A percentile compares a stretch with the other conserved stretches of the same genome.
These are phyloP conservation scores for Pythium rishiriense DNA, from an alignment of 352 stramenopile genomes.

Conservation along the genomic window DNA sequence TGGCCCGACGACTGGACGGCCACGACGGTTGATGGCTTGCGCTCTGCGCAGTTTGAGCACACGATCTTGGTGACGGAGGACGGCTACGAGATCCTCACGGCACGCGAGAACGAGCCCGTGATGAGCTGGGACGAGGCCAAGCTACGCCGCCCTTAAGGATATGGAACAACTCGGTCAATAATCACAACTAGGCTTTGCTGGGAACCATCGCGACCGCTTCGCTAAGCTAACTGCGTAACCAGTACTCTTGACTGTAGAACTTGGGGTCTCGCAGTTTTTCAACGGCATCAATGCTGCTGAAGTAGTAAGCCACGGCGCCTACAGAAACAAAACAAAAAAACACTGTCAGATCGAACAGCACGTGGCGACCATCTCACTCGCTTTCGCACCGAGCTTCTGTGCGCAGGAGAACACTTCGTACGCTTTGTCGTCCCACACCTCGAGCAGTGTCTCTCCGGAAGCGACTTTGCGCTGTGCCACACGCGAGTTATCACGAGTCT, in stretches of 20 bases:
- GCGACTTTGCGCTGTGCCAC: slow-evolving; percentile 24
- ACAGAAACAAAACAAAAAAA: too few relatives aligned
- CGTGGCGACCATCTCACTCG: background rate
- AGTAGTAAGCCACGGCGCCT: slow-evolving; percentile 58
- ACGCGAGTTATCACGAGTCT: too few relatives aligned
- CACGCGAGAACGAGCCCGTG: slow-evolving; percentile 77
- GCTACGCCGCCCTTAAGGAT: slow-evolving; percentile 6
- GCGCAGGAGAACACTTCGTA: slow-evolving; percentile 47
- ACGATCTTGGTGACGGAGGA: slow-evolving; percentile 98
- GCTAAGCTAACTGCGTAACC: slow-evolving; percentile 41
- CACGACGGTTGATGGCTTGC: slow-evolving; percentile 94
- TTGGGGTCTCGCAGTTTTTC: slow-evolving; percentile 53
- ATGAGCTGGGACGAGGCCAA: slow-evolving; percentile 82
- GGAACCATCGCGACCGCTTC: too few relatives aligned
- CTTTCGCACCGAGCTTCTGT: slow-evolving; percentile 53
- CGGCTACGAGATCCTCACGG: slow-evolving; percentile 97
- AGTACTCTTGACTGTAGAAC: slow-evolving; percentile 60
- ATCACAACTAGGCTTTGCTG: background rate
- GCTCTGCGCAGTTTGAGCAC: slow-evolving; percentile 97
- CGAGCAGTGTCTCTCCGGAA: slow-evolving; percentile 25
- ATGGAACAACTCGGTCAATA: background rate
- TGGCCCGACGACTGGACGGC: slow-evolving; percentile 99
- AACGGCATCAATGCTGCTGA: slow-evolving; percentile 45
- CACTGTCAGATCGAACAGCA: too few relatives aligned
- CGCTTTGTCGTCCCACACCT: slow-evolving; percentile 45